Evolutionary conservation across 352 stramenopile genomes (phyloP).

Genomic region (Globisporangium ultimum): DNA sequence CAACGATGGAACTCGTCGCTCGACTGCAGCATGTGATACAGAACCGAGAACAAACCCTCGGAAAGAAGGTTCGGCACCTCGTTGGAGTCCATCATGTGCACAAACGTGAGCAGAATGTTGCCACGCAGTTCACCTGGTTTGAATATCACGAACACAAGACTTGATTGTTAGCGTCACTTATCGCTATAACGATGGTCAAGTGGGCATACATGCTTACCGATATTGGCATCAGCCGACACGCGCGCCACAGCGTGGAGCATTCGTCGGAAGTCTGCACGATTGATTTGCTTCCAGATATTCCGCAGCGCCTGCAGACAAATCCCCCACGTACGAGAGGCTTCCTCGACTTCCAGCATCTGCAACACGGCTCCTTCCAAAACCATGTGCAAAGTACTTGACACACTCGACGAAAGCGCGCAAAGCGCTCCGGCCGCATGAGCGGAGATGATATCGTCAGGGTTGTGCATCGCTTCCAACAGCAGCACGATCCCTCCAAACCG

Average conservation of each 20-base stretch:
- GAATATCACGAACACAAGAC: not conserved
- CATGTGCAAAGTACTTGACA: slow-evolving; percentile 82
- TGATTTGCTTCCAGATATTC: slow-evolving; percentile 90
- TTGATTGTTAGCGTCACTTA: too few relatives aligned
- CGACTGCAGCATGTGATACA: slow-evolving; percentile 82
- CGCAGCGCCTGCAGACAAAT: slow-evolving; percentile 79
- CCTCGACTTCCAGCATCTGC: slow-evolving; percentile 86
- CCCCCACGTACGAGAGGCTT: slow-evolving; percentile 67
- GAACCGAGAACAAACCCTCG: slow-evolving; percentile 72
- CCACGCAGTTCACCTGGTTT: slow-evolving; percentile 68
- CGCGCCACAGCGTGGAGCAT: slow-evolving; percentile 84
- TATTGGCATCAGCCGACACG: slow-evolving; percentile 73
- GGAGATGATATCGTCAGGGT: slow-evolving; percentile 58
- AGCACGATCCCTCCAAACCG: slow-evolving; percentile 65
- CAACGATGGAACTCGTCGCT: slow-evolving; percentile 70
- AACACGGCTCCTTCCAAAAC: slow-evolving; percentile 85
- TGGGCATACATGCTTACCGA: slow-evolving; percentile 17
- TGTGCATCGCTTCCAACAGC: slow-evolving; percentile 70
- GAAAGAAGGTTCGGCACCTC: slow-evolving; percentile 72
- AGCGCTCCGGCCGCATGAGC: slow-evolving; percentile 72
- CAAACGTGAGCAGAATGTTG: slow-evolving; percentile 86
- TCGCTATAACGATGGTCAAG: too few relatives aligned
- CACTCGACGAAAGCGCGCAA: slow-evolving; percentile 72
- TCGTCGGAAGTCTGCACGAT: slow-evolving; percentile 74
- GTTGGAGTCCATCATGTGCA: slow-evolving; percentile 85